Evolutionary conservation across 1,284 basidiomycete species (phyloP).

Genomic region (Ceratobasidium sp.): DNA sequence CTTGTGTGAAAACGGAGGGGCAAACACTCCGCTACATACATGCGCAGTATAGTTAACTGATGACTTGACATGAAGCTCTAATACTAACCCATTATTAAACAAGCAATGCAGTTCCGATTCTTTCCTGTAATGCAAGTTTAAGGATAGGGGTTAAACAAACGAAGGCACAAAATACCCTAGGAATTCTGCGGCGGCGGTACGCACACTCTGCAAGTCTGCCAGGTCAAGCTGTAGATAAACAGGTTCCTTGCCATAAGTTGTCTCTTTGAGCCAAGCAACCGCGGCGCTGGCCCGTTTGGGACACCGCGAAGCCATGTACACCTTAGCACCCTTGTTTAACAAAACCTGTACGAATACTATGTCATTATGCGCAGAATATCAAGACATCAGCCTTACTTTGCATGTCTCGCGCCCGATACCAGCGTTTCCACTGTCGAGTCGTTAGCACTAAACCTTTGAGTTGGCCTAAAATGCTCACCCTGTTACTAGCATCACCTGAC

Average conservation of each 20-base stretch:
- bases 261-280: constrained; percentile 39
- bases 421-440: constrained; percentile 27
- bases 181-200: background rate
- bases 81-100: constrained; percentile 41
- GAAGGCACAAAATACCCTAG: constrained; percentile 22
- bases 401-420: constrained; percentile 35
- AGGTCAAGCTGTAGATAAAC: constrained; percentile 13
- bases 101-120: constrained; percentile 41
- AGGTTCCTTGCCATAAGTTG: constrained; percentile 6
- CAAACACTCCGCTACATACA: constrained; percentile 28
- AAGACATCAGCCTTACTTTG: constrained; percentile 15
- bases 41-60: background rate
- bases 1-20: constrained; percentile 22
- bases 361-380: no score
- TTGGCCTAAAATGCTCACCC: constrained; percentile 1
- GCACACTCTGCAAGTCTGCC: constrained; percentile 24
- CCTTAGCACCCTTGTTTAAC: constrained; percentile 45
- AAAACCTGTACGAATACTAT: constrained; percentile 6
- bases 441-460: background rate
- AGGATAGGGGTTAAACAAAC: background rate
- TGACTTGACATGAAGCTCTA: background rate
- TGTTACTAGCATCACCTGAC: constrained; percentile 44
- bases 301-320: constrained; percentile 47
- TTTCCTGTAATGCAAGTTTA: constrained; percentile 11
- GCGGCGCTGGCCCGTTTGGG: constrained; percentile 39